Conservation (phyloP, 2,329 filamentous ascomycete species). For the Paramyrothecium roridum region DNA sequence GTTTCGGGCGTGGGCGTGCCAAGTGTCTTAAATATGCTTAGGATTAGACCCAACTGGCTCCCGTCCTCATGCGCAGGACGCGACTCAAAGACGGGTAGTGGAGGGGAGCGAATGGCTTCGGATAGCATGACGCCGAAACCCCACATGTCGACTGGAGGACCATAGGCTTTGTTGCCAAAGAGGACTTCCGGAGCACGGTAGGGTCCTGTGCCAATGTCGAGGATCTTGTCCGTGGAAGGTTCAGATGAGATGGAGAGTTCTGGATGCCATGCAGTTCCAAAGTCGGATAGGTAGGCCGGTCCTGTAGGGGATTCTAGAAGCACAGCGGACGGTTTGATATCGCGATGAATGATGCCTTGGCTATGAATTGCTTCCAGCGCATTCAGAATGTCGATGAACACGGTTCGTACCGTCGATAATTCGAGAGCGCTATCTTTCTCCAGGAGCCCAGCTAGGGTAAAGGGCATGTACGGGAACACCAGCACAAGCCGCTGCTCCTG, state of each 20-base stretch:
- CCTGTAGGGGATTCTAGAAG: conserved; percentile 65
- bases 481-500: conserved; percentile 70
- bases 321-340: conserved; percentile 91
- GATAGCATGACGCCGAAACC: conserved; percentile 79
- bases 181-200: conserved; percentile 89
- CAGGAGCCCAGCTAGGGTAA: conserved; percentile 69
- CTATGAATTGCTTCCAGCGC: conserved; percentile 71
- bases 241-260: conserved; percentile 58
- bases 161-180: conserved; percentile 78
- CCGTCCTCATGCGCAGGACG: conserved; percentile 72
- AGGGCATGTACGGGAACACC: conserved; percentile 79
- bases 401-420: conserved; percentile 25
- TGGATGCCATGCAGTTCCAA: conserved; percentile 86
- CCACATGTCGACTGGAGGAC: conserved; percentile 80
- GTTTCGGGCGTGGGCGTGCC: conserved; percentile 77
- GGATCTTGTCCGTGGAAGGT: conserved; percentile 68
- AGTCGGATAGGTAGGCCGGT: conserved; percentile 81
- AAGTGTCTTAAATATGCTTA: conserved; percentile 88
- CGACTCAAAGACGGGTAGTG: conserved; percentile 74
- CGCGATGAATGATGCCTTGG: conserved; percentile 81
- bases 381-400: conserved; percentile 65
- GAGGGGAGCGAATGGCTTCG: conserved; percentile 60
- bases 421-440: conserved; percentile 26
- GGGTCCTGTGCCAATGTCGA: conserved; percentile 88
- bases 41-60: conserved; percentile 84